Evolutionary conservation across 805 yeast species (phyloP).

Genomic region (Zygosaccharomyces siamensis): DNA sequence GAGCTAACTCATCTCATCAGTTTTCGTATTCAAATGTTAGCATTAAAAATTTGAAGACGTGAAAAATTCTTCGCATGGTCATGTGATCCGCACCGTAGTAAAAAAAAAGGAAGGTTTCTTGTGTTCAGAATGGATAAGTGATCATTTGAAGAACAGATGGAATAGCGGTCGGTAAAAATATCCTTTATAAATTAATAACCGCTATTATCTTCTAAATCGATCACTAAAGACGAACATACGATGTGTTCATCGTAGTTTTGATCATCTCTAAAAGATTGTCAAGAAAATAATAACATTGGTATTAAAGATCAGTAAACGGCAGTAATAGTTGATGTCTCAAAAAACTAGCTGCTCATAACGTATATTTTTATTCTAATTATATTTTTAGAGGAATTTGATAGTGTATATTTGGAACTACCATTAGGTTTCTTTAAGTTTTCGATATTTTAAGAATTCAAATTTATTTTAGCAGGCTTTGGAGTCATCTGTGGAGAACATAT

Average conservation of each 20-base stretch:
- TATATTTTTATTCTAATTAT: neutral
- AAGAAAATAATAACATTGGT: neutral
- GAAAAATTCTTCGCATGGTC: neutral
- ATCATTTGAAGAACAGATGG: too few species aligned
- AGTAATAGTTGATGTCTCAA: too few species aligned
- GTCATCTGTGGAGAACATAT: neutral
- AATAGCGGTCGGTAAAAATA: neutral
- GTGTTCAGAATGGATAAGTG: too few species aligned
- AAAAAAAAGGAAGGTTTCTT: too few species aligned
- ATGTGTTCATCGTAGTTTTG: neutral
- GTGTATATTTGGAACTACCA: neutral
- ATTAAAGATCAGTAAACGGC: neutral
- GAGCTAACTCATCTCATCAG: constrained; percentile 3
- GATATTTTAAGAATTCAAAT: neutral
- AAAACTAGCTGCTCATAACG: neutral
- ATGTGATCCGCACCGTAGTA: neutral
- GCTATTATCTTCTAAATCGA: neutral
- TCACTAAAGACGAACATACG: neutral
- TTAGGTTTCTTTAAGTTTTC: neutral
- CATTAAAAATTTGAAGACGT: neutral
- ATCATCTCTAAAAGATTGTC: neutral
- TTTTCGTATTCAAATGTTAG: neutral
- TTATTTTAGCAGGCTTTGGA: neutral
- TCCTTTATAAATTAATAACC: neutral
- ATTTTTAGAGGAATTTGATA: neutral